Conservation (phyloP, 768 basidiomycete genomes). For the Piloderma croceum region DNA sequence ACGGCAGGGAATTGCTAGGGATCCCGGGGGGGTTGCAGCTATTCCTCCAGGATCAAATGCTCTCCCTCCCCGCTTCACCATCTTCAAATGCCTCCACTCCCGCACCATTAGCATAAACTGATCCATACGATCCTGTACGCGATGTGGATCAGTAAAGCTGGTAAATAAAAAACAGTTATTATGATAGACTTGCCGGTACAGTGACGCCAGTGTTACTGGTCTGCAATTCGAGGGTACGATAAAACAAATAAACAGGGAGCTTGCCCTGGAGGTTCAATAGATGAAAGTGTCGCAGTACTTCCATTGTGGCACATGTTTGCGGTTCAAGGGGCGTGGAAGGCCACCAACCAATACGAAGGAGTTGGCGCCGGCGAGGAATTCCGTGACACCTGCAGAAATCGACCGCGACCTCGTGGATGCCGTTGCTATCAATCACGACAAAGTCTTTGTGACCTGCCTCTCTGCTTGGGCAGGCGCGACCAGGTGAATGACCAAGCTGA, state of each 20-base stretch:
- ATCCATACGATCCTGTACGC: conserved; percentile 9
- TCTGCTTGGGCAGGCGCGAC: neutral
- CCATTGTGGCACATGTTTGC: conserved; percentile 17
- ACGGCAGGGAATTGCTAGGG: conserved; percentile 4
- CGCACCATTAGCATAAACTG: conserved; percentile 6
- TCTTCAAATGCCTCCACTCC: conserved; percentile 13
- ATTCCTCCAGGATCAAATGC: conserved; percentile 10
- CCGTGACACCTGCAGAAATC: conserved; percentile 7
- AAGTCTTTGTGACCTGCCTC: conserved; percentile 1
- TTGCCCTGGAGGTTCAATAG: conserved; percentile 18
- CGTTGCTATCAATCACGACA: conserved; percentile 8
- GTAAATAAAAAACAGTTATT: neutral
- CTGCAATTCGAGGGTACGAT: conserved; percentile 8
- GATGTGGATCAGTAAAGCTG: too few species aligned
- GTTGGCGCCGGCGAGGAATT: conserved; percentile 14
- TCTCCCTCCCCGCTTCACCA: conserved; percentile 8
- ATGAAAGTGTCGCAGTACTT: conserved; percentile 14
- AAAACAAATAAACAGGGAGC: conserved; percentile 16
- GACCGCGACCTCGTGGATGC: conserved; percentile 8
- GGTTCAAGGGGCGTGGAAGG: conserved; percentile 17
- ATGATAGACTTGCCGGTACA: too few species aligned
- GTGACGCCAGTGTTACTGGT: conserved; percentile 10
- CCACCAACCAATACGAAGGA: conserved; percentile 14
- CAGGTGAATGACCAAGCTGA: conserved; percentile 1
- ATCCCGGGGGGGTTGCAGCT: neutral